Base-by-base conservation (phyloP, 73 alveolate species). In the Stentor coeruleus region DNA sequence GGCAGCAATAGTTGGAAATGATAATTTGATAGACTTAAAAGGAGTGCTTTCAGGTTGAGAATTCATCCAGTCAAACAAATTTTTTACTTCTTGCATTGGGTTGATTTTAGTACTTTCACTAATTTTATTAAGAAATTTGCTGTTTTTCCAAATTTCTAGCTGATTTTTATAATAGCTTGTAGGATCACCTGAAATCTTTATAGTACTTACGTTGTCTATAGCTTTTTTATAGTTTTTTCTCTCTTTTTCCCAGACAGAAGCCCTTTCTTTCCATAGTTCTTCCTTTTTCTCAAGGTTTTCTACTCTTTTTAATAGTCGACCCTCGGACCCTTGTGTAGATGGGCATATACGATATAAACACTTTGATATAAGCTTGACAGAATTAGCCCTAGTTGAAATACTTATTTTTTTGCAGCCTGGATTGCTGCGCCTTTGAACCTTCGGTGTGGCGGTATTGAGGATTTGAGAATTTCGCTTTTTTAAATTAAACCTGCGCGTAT, bases 191-290 rank as follows among this genome's bases (percentile, higher is more conserved):
- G n/a, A 66, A 1, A 33, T 66, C n/a, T 66, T 66, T 2, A n/a
- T n/a, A n/a, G n/a, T n/a, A n/a, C 39, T 66, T 66, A 66, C 79
- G 33, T 66, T 66, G n/a, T 66, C 79, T 33, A 66, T 28, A 20
- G n/a, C 40, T 66, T 66, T 66, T 31, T 20, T 20, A 20, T 20
- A 66, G 15, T 14, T 20, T 40, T 40, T 66, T 31, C 37, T 66
- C 33, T 66, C 79, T 66, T 66, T 66, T 28, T 66, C 79, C 37
- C 79, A 66, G 2, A 66, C 79, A 20, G 14, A 26, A 26, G 79
- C 79, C 39, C 79, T 66, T 66, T 66, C 79, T 66, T 66, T 66
- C 41, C 79, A 66, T 15, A 66, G n/a, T 2, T 66, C 37, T 31
- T 66, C 49, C 33, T 66, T 20, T 66, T 66, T 66, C 33, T 66